Base-by-base conservation (phyloP, 78 protist species). In the Cyanophora paradoxa region DNA sequence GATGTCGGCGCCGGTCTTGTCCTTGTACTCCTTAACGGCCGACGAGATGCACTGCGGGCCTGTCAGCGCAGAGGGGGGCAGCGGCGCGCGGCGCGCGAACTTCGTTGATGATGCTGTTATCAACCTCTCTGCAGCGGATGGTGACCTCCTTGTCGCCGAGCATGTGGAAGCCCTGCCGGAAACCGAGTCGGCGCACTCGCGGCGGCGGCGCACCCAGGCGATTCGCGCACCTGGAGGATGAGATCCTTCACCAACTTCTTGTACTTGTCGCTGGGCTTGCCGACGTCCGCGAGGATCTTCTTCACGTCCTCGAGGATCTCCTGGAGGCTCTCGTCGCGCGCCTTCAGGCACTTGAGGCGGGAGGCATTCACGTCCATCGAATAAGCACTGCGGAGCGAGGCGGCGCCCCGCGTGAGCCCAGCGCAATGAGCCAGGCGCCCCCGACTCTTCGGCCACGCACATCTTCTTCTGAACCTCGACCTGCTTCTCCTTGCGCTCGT, bases 401-500 rank as follows among this genome's bases (percentile, higher is more conserved):
- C n/a, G n/a, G n/a, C n/a, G n/a, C n/a, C n/a, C n/a, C n/a, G n/a
- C n/a, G n/a, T n/a, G n/a, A n/a, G n/a, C n/a, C n/a, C n/a, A n/a
- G n/a, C n/a, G n/a, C n/a, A n/a, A n/a, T n/a, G n/a, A n/a, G n/a
- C n/a, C 1, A 14, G n/a, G n/a, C 20, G 34, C 11, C 36, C 24
- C 62, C 19, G 26, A 26, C 4, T 11, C 3, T 11, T 4, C 3
- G 1, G 14, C 46, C 10, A n/a, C 78, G 33, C 80, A 86, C 87
- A 87, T 87, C 74, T 81, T 88, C 85, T 81, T 84, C 75, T 83
- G 79, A 22, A 87, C 88, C 50, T 87, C 91, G 41, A 87, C 67
- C 50, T 76, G 74, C 81, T 84, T 87, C 73, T 78, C 78, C 86
- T 87, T 87, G 78, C 70, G 64, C 81, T 87, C 91, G 52, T 67